A percentile compares a stretch with the other conserved stretches of the same genome.
Evolutionary conservation across 139 green algal species (phyloP).

Genomic region (Edaphochlamys debaryana): DNA sequence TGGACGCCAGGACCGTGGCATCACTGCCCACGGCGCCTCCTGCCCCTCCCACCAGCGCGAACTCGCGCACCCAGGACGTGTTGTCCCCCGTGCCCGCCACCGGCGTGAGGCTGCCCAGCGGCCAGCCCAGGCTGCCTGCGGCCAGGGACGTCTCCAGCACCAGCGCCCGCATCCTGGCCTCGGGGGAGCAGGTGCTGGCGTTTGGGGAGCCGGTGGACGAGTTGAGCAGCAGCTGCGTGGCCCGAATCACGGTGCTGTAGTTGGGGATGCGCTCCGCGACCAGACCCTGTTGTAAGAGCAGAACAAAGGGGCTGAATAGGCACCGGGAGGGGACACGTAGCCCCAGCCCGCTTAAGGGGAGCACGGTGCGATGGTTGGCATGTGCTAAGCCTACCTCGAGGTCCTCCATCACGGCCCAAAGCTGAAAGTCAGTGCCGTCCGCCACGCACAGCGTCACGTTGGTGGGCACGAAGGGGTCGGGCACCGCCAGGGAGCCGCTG

Average conservation of each 20-base stretch:
- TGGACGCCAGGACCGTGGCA: constrained; percentile 6
- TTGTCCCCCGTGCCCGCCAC: neutral
- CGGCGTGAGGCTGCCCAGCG: neutral
- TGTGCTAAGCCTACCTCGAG: too few species aligned
- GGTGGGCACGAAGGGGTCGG: neutral
- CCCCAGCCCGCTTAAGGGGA: too few species aligned
- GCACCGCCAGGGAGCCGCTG: constrained; percentile 35
- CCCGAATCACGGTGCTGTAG: constrained; percentile 46
- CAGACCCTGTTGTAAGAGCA: too few species aligned
- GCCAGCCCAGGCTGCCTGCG: constrained; percentile 1
- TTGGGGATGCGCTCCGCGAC: constrained; percentile 42
- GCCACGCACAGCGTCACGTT: constrained; percentile 42
- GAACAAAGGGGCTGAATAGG: too few species aligned
- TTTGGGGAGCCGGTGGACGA: neutral
- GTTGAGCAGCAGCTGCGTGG: neutral
- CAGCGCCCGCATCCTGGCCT: neutral
- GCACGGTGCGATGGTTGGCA: too few species aligned
- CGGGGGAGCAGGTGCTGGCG: neutral
- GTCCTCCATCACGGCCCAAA: constrained; percentile 60
- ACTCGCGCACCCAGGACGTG: constrained; percentile 23
- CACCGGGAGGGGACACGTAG: too few species aligned
- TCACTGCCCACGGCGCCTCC: neutral
- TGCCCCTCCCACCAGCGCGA: neutral
- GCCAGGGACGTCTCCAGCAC: neutral
- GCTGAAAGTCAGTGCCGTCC: constrained; percentile 33